A percentile compares a stretch with the other conserved stretches of the same genome.
Evolutionary conservation across 495 filamentous ascomycete genomes (phyloP).

Genomic region (Talaromyces trachyspermus): DNA sequence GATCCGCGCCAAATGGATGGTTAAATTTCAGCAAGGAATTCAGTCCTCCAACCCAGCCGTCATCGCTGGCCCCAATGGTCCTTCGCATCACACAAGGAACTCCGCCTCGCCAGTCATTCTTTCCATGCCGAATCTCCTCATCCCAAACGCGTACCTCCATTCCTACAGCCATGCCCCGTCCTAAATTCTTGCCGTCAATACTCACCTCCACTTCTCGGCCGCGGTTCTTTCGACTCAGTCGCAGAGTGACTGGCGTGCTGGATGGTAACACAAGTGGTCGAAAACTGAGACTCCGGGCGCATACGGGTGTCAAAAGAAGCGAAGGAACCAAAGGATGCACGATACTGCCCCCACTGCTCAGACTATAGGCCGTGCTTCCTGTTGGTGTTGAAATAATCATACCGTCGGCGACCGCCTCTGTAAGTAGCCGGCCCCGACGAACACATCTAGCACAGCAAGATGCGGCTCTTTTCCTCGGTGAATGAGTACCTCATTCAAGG

Average conservation of each 20-base stretch:
- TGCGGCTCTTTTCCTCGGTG: slow-evolving; percentile 87
- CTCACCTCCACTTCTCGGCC: slow-evolving; percentile 80
- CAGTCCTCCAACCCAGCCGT: slow-evolving; percentile 94
- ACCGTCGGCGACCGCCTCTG: slow-evolving; percentile 88
- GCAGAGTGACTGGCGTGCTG: slow-evolving; percentile 74
- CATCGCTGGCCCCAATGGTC: slow-evolving; percentile 48
- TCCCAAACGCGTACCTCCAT: slow-evolving; percentile 87
- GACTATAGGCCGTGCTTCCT: slow-evolving; percentile 87
- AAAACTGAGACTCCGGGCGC: slow-evolving; percentile 85
- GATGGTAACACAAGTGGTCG: slow-evolving; percentile 82
- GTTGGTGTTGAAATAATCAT: slow-evolving; percentile 93
- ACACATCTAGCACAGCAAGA: slow-evolving; percentile 83
- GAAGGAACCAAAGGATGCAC: slow-evolving; percentile 87
- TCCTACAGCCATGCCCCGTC: slow-evolving; percentile 60
- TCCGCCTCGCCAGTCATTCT: slow-evolving; percentile 57
- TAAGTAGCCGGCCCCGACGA: slow-evolving; percentile 78
- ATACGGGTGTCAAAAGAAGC: slow-evolving; percentile 87
- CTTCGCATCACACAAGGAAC: slow-evolving; percentile 52
- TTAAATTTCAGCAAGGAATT: slow-evolving; percentile 97
- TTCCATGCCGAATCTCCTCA: slow-evolving; percentile 60
- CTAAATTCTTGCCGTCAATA: slow-evolving; percentile 74
- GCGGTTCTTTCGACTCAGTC: slow-evolving; percentile 74
- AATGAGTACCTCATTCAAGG: slow-evolving; percentile 91
- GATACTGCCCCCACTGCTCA: slow-evolving; percentile 90
- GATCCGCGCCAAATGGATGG: slow-evolving; percentile 84